These are phyloP conservation scores for Kurtzmaniella natalensis DNA, from an alignment of 1,139 yeast species.

Conservation along the genomic window DNA sequence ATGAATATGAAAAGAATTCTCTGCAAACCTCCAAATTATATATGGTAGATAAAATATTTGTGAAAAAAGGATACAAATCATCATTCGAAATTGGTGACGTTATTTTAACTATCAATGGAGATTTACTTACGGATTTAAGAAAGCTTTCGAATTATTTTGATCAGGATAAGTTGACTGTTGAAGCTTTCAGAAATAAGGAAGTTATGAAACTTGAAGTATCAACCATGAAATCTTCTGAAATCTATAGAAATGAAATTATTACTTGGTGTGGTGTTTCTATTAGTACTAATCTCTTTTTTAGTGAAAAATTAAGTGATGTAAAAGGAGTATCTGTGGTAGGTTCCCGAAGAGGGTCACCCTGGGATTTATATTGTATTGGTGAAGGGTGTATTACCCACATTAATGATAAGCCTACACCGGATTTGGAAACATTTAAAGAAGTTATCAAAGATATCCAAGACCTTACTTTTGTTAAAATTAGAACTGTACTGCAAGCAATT, in stretches of 20 bases:
- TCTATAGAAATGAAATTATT: conserved; percentile 64
- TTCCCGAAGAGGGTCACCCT: conserved; percentile 78
- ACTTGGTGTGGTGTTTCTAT: conserved; percentile 78
- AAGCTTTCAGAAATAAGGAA: conserved; percentile 55
- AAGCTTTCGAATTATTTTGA: conserved; percentile 58
- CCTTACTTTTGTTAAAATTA: conserved; percentile 72
- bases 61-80: conserved; percentile 9
- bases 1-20: conserved; percentile 53
- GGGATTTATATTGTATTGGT: conserved; percentile 73
- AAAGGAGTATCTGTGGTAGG: conserved; percentile 76
- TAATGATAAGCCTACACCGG: conserved; percentile 70
- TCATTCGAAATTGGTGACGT: conserved; percentile 64
- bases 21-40: conserved; percentile 69
- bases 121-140: conserved; percentile 58
- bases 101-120: conserved; percentile 63
- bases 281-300: too few relatives aligned
- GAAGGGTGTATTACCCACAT: conserved; percentile 88
- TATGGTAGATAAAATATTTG: conserved; percentile 57
- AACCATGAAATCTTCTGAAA: conserved; percentile 52
- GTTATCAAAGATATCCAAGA: conserved; percentile 69
- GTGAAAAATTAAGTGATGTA: too few relatives aligned
- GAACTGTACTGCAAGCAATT: conserved; percentile 78
- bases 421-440: conserved; percentile 58
- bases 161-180: conserved; percentile 45
- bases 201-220: conserved; percentile 56